Evolutionary conservation across 345 rosid species (phyloP).

Genomic region (Dipteronia dyeriana): DNA sequence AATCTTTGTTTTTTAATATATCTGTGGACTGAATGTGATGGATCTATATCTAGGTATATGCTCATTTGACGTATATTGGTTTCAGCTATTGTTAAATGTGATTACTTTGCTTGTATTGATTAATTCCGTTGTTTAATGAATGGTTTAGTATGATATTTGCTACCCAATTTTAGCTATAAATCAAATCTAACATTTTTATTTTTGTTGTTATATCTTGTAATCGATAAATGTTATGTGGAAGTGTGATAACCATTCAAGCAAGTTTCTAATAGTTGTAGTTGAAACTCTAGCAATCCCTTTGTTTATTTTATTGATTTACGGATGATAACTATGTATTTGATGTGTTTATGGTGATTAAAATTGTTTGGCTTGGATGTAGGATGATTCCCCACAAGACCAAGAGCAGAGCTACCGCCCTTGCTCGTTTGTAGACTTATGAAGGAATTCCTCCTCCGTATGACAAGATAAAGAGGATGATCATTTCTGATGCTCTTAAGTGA

Average conservation of each 20-base stretch:
- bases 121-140: neutral
- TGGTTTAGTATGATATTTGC: neutral
- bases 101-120: neutral
- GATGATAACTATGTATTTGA: too few relatives aligned
- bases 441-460: conserved; percentile 70
- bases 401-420: conserved; percentile 83
- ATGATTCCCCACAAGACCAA: conserved; percentile 93
- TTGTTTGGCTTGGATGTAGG: conserved; percentile 27
- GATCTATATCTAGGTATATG: neutral
- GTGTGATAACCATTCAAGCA: too few relatives aligned
- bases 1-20: neutral
- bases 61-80: neutral
- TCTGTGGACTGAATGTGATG: neutral
- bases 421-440: conserved; percentile 72
- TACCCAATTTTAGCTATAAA: too few relatives aligned
- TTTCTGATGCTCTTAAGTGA: conserved; percentile 90
- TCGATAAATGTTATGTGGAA: neutral
- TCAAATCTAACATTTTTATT: neutral
- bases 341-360: neutral
- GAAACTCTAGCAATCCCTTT: neutral
- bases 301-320: neutral
- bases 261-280: too few relatives aligned
- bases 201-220: neutral
- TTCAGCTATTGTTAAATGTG: neutral
- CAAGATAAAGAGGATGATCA: conserved; percentile 33